phyloP scores from a whole-genome alignment of 345 rosid species.

The Brassica cretica region DNA sequence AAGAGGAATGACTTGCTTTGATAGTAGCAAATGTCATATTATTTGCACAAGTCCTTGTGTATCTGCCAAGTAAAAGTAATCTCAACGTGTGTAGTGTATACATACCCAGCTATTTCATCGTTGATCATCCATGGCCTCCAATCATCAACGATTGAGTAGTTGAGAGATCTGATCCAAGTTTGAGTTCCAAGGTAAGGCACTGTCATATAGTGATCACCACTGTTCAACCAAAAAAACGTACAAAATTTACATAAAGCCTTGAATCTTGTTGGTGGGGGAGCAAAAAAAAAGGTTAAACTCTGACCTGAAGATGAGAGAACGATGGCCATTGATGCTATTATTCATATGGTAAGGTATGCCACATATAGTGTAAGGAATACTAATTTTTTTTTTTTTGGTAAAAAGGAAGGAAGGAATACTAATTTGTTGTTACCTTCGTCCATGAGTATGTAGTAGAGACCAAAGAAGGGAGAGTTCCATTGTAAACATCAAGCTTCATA shows the following conservation, averaged over 20 bases:
- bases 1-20: constrained; percentile 43
- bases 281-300: background rate
- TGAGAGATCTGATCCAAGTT: constrained; percentile 62
- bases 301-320: constrained; percentile 34
- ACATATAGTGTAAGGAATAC: constrained; percentile 2
- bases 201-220: constrained; percentile 63
- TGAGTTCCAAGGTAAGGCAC: constrained; percentile 57
- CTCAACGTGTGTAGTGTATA: too few species aligned
- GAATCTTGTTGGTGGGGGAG: background rate
- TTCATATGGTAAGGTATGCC: constrained; percentile 34
- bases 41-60: constrained; percentile 62
- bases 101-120: constrained; percentile 58
- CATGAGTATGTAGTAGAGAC: background rate
- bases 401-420: too few species aligned
- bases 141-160: constrained; percentile 54
- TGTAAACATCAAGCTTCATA: constrained; percentile 4
- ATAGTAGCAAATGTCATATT: constrained; percentile 67
- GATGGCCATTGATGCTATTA: constrained; percentile 31
- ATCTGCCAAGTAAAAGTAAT: constrained; percentile 35
- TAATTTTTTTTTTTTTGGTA: too few species aligned
- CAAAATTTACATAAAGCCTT: background rate
- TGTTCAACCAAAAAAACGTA: constrained; percentile 10
- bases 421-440: constrained; percentile 2
- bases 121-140: constrained; percentile 59
- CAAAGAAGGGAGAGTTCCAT: background rate